Conservation (phyloP, 176 grass and related monocot genomes). For the Ensete glaucum region DNA sequence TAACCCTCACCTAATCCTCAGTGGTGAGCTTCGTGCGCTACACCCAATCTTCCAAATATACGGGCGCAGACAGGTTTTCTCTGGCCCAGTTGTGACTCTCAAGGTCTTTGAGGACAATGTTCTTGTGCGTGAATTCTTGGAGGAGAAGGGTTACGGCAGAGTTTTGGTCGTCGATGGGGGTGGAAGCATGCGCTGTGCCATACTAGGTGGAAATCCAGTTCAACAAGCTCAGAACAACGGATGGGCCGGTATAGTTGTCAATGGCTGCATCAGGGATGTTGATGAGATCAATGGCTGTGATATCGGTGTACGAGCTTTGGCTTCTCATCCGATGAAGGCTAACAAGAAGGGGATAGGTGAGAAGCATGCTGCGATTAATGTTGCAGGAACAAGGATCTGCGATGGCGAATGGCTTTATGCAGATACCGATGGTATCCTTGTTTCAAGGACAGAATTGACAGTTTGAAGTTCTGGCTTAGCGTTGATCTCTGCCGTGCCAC, state of each 20-base stretch:
- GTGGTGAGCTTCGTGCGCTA: neutral
- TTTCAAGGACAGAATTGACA: neutral
- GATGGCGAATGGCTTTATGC: neutral
- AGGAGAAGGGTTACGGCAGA: neutral
- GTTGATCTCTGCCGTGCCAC: too few species aligned
- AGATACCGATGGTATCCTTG: neutral
- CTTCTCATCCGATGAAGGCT: neutral
- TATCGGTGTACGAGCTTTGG: neutral
- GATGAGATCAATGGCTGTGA: neutral
- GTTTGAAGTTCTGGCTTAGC: too few species aligned
- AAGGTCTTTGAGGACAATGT: neutral
- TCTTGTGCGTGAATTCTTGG: neutral
- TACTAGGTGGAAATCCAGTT: neutral
- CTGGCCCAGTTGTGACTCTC: neutral
- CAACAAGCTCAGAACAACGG: neutral
- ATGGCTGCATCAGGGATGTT: neutral
- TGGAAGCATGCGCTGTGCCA: neutral
- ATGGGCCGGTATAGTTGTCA: neutral
- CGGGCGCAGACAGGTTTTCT: neutral
- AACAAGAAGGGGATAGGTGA: neutral
- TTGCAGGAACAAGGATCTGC: neutral
- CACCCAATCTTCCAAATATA: neutral
- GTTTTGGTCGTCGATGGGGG: neutral
- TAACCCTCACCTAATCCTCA: neutral
- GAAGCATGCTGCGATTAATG: neutral